Conservation (phyloP, 306 rosid species). For the Citrullus mucosospermus region DNA sequence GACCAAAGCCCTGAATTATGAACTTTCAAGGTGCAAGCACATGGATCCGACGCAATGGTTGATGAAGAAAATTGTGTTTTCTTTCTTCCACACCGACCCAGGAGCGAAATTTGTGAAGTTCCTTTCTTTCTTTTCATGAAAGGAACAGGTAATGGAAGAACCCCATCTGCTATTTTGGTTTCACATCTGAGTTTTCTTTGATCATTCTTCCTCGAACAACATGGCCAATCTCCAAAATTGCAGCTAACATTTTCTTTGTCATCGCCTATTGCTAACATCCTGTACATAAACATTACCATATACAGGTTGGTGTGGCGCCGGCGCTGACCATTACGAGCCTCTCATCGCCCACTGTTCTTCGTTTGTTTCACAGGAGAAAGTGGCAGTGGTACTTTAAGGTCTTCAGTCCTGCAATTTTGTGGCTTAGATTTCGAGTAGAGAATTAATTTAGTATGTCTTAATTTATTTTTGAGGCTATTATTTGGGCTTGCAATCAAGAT, state of each 20-base stretch:
- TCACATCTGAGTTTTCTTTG: background rate
- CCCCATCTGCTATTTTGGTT: background rate
- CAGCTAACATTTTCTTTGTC: background rate
- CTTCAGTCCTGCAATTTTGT: conserved; percentile 53
- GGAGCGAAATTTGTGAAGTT: conserved; percentile 59
- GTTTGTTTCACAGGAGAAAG: conserved; percentile 76
- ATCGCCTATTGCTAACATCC: background rate
- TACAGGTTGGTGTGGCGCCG: conserved; percentile 99
- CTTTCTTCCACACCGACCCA: conserved; percentile 95
- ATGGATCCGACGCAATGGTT: conserved; percentile 96
- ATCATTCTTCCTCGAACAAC: background rate
- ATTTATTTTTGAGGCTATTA: background rate
- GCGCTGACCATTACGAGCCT: conserved; percentile 98
- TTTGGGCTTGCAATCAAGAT: background rate
- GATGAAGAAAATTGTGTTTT: conserved; percentile 93
- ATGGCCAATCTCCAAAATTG: background rate
- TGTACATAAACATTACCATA: background rate
- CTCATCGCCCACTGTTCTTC: conserved; percentile 64
- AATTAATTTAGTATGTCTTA: background rate
- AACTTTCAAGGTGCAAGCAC: conserved; percentile 78
- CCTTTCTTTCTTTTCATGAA: conserved; percentile 98
- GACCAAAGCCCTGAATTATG: conserved; percentile 14
- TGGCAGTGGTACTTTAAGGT: conserved; percentile 75
- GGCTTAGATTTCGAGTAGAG: conserved; percentile 25
- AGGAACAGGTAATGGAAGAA: conserved; percentile 70